Percentiles rank a stretch among this genome's conserved stretches.
phyloP scores from a whole-genome alignment of 306 rosid genomes.

The Dryas drummondii region DNA sequence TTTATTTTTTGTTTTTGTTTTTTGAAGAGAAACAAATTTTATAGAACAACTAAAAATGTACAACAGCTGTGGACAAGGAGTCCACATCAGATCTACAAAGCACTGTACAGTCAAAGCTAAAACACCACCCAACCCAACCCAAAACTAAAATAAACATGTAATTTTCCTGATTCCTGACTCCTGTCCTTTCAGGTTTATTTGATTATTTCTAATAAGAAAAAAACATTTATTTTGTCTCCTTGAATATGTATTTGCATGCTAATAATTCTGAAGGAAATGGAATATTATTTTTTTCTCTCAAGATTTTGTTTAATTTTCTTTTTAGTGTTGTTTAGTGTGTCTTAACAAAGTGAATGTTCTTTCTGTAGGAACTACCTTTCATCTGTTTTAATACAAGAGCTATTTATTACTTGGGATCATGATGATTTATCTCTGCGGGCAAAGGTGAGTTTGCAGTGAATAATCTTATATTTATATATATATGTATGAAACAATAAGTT shows the following conservation, averaged over 20 bases:
- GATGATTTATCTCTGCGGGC: conserved; percentile 88
- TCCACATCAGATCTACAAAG: no score
- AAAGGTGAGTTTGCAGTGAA: conserved; percentile 50
- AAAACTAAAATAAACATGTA: no score
- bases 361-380: conserved; percentile 89
- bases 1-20: no score
- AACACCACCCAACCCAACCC: no score
- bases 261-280: neutral
- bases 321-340: conserved; percentile 7
- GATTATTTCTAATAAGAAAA: neutral
- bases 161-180: neutral
- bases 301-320: neutral
- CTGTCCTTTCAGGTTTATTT: neutral
- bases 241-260: neutral
- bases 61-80: no score
- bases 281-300: neutral
- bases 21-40: no score
- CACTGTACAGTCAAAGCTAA: no score
- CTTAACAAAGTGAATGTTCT: conserved; percentile 11
- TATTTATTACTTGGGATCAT: conserved; percentile 97
- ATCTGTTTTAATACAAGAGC: conserved; percentile 94
- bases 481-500: conserved; percentile 27
- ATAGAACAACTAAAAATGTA: no score
- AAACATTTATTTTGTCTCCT: neutral
- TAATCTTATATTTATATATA: neutral